A percentile compares a stretch with the other conserved stretches of the same genome.
These are phyloP conservation scores for Pseudogymnoascus sp. DNA, from an alignment of 2,329 filamentous ascomycete species.

Conservation along the genomic window DNA sequence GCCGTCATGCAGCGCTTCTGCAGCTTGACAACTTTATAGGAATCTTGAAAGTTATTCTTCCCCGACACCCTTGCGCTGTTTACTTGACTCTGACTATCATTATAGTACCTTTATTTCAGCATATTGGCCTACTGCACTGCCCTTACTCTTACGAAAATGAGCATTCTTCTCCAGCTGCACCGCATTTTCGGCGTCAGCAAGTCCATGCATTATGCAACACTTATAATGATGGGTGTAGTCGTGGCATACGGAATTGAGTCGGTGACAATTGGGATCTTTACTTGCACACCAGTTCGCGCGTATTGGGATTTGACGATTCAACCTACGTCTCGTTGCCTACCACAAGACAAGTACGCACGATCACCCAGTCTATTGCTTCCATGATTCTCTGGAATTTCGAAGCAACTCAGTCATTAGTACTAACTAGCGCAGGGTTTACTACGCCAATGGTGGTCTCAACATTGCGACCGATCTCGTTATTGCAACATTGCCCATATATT, in stretches of 20 bases:
- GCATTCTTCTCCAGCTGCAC: conserved; percentile 35
- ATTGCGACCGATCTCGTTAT: conserved; percentile 36
- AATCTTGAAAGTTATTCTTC: neutral
- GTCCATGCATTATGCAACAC: neutral
- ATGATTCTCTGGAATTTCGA: no score
- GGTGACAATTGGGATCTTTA: conserved; percentile 36
- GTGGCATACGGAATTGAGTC: neutral
- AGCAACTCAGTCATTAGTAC: neutral
- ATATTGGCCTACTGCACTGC: neutral
- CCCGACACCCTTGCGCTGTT: neutral
- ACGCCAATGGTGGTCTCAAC: conserved; percentile 19
- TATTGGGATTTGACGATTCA: conserved; percentile 33
- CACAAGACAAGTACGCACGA: conserved; percentile 20
- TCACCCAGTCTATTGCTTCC: neutral
- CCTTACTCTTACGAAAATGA: conserved; percentile 13
- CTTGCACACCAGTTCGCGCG: conserved; percentile 36
- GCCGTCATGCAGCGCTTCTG: conserved; percentile 14
- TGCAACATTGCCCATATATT: conserved; percentile 34
- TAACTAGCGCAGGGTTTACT: neutral
- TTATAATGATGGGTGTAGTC: conserved; percentile 14
- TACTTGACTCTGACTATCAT: neutral
- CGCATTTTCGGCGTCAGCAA: conserved; percentile 24
- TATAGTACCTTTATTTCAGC: neutral
- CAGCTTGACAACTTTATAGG: neutral
- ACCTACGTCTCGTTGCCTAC: conserved; percentile 34